Conservation (phyloP, 148 eudicot genomes). For the Camellia lanceoleosa region DNA sequence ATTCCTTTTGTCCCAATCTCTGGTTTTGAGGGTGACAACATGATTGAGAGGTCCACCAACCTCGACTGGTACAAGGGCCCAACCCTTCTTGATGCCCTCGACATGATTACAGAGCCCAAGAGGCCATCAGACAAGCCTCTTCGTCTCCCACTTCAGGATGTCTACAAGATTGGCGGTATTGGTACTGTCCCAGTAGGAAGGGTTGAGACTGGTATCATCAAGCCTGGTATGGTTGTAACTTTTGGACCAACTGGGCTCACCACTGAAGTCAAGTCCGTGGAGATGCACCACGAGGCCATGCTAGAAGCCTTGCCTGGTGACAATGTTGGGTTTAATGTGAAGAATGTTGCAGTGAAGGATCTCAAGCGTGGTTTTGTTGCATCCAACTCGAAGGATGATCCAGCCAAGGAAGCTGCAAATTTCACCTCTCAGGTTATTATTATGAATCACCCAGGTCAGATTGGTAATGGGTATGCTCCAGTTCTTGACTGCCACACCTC, state of each 20-base stretch:
- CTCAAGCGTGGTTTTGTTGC: conserved; percentile 18
- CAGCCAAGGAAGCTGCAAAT: conserved; percentile 12
- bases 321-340: conserved; percentile 14
- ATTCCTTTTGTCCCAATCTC: conserved; percentile 17
- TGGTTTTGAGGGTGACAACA: conserved; percentile 16
- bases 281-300: conserved; percentile 15
- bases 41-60: conserved; percentile 13
- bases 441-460: conserved; percentile 16
- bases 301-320: conserved; percentile 11
- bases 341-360: conserved; percentile 19
- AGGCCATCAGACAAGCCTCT: conserved; percentile 19
- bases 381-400: conserved; percentile 18
- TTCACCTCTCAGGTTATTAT: conserved; percentile 15
- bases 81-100: conserved; percentile 13
- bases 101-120: conserved; percentile 7
- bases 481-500: conserved; percentile 19
- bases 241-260: conserved; percentile 16
- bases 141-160: conserved; percentile 18
- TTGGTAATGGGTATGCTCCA: conserved; percentile 13
- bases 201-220: conserved; percentile 8
- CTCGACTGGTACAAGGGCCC: conserved; percentile 20
- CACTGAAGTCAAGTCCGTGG: conserved; percentile 14
- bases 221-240: conserved; percentile 14
- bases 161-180: conserved; percentile 17
- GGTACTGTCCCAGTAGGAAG: conserved; percentile 15